These are phyloP conservation scores for Phytophthora ramorum DNA, from an alignment of 352 stramenopile genomes.

Conservation along the genomic window DNA sequence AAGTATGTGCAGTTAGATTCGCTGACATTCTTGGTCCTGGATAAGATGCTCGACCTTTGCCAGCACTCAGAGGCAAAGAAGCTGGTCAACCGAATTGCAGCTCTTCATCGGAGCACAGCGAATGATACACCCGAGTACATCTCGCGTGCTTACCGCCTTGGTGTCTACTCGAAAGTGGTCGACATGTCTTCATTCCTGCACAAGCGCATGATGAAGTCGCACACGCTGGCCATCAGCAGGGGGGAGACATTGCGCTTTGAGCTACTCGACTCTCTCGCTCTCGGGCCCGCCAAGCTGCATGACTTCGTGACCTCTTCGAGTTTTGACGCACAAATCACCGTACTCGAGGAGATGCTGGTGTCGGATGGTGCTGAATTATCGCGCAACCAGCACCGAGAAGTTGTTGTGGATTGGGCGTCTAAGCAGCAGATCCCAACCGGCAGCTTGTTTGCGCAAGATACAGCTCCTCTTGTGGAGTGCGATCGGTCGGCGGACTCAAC, in stretches of 20 bases:
- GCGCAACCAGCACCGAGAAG: slow-evolving; percentile 82
- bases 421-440: slow-evolving; percentile 41
- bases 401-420: slow-evolving; percentile 76
- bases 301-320: slow-evolving; percentile 54
- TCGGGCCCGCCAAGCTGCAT: slow-evolving; percentile 50
- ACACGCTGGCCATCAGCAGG: slow-evolving; percentile 73
- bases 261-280: slow-evolving; percentile 56
- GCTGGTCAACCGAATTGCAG: slow-evolving; percentile 55
- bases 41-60: slow-evolving; percentile 77
- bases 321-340: slow-evolving; percentile 47
- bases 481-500: slow-evolving; percentile 66
- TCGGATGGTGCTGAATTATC: slow-evolving; percentile 49
- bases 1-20: slow-evolving; percentile 90
- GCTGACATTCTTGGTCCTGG: slow-evolving; percentile 83
- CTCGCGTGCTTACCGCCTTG: slow-evolving; percentile 74
- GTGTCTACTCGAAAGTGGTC: slow-evolving; percentile 85
- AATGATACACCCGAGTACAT: slow-evolving; percentile 87
- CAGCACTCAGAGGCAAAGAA: slow-evolving; percentile 61
- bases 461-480: slow-evolving; percentile 56
- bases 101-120: slow-evolving; percentile 59
- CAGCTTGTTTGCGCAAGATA: slow-evolving; percentile 52
- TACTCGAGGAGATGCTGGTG: slow-evolving; percentile 53
- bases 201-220: slow-evolving; percentile 76
- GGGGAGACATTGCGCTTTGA: slow-evolving; percentile 67
- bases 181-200: slow-evolving; percentile 86